Base-by-base conservation (phyloP, 129 eudicot genomes). In the Deinandra increscens region DNA sequence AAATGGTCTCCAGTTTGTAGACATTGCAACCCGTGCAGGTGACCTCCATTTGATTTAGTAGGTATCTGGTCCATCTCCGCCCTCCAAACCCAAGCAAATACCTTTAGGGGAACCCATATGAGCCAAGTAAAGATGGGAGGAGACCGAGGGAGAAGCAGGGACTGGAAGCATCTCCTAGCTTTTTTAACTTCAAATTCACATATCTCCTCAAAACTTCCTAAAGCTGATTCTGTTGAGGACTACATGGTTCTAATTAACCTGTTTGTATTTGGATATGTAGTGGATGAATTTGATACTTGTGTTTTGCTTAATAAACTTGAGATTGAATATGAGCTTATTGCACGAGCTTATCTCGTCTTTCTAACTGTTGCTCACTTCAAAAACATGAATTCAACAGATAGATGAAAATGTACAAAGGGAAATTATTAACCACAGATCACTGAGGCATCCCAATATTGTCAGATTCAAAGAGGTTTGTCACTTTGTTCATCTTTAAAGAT, bases 371-470 rank as follows among this genome's bases (percentile, higher is more conserved):
- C 14, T 75, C 19, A 29, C 64, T 29, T 26, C 5, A 58, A 37
- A 20, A 50, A 34, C 11, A 43, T 68, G 51, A n/a, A n/a, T 69
- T 42, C 43, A 31, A 69, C 87, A 87, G 95, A 87, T 87, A 48
- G 95, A 87, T 61, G 95, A 84, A 72, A 84, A 87, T 77, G 95
- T 87, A 22, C 82, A 80, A 39, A 78, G 95, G 60, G 95, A 85
- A 71, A 85, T 85, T 63, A 85, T 85, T 4, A 85, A 85, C 72
- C 91, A 85, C 77, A 80, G 91, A 79, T 85, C 91, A 26, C 80
- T 85, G 15, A 85, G 91, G 83, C 91, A 85, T 77, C 87, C 91
- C 60, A 84, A 87, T 60, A 84, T 87, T 20, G 88, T 84, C 33
- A 60, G 95, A 77, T 87, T 87, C 71, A 87, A 84, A 82, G 87